Base-by-base conservation (phyloP, 2,329 filamentous ascomycete genomes). In the Cytospora mali region DNA sequence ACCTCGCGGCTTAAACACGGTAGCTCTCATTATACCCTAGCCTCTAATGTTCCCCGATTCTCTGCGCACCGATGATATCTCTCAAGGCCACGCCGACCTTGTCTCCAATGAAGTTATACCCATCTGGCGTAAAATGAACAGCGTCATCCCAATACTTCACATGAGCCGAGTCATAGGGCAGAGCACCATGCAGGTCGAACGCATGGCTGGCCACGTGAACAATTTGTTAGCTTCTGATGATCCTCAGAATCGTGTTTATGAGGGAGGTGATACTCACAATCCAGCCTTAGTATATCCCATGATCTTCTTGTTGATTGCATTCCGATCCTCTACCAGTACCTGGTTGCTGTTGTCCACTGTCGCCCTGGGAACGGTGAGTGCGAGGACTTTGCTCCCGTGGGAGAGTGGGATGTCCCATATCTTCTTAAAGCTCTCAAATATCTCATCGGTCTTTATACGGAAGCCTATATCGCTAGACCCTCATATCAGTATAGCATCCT, bases 311-410 rank as follows among this genome's bases (percentile, higher is more conserved):
- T 89, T 89, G 57, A 89, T 72, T 25, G 67, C 67, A n/a, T 69
- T 66, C 6, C 69, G 55, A 14, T 50, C 18, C 1, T 48, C 16
- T 13, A 55, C 49, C 7, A 66, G 25, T 31, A 14, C 50, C 18
- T 13, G 55, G 2, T 54, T 42, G 9, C 49, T 55, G 25, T 67
- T 69, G 27, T 68, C 59, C 7, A 73, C 70, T 28, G 56, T 56
- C 21, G 78, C 79, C 67, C 88, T 86, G 0, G 85, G 85, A 2
- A 90, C 78, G 0, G 87, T 90, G 55, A 90, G 76, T 5, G 86
- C 85, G 3, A 90, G 80, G 10, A 90, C 81, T 63, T 84, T 84
- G 68, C 77, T 77, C 13, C 80, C 79, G 29, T 77, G 76, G 1
- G 71, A 69, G 1, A 88, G 75, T 1, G 82, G 77, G 2, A 83